phyloP scores from a whole-genome alignment of 495 filamentous ascomycete species.

The Penicillium bialowiezense region DNA sequence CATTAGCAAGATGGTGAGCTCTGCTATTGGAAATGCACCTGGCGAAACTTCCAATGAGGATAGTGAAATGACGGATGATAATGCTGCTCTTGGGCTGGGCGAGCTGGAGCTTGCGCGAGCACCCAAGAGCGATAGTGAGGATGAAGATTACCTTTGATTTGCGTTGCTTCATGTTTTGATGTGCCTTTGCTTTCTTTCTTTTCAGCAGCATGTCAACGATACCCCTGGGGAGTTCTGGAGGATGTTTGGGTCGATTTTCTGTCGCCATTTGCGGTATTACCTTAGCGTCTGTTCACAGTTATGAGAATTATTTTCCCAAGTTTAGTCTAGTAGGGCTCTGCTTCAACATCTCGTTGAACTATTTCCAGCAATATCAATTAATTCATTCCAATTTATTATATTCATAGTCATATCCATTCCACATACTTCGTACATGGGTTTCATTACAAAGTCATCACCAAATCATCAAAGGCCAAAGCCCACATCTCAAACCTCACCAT shows the following conservation, averaged over 20 bases:
- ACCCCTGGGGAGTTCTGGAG: conserved; percentile 4
- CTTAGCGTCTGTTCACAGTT: too few relatives aligned
- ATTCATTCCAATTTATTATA: background rate
- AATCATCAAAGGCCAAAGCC: background rate
- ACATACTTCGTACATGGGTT: background rate
- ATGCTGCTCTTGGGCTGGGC: background rate
- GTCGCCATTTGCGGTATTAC: background rate
- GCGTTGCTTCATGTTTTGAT: background rate
- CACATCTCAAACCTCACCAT: conserved; percentile 7
- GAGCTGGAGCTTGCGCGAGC: background rate
- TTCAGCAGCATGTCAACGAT: conserved; percentile 5
- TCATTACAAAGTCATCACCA: background rate
- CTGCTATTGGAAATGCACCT: conserved; percentile 20
- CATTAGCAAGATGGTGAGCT: conserved; percentile 24
- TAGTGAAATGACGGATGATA: background rate
- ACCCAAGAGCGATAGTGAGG: background rate
- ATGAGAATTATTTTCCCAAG: too few relatives aligned
- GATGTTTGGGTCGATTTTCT: background rate
- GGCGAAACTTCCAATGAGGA: conserved; percentile 1
- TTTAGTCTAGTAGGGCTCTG: too few relatives aligned
- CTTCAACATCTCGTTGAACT: too few relatives aligned
- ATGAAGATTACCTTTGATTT: background rate
- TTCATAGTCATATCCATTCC: background rate
- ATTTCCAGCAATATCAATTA: too few relatives aligned
- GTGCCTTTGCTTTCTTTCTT: background rate